phyloP scores from a whole-genome alignment of 1,139 yeast species.

The Debaryomyces fabryi region DNA sequence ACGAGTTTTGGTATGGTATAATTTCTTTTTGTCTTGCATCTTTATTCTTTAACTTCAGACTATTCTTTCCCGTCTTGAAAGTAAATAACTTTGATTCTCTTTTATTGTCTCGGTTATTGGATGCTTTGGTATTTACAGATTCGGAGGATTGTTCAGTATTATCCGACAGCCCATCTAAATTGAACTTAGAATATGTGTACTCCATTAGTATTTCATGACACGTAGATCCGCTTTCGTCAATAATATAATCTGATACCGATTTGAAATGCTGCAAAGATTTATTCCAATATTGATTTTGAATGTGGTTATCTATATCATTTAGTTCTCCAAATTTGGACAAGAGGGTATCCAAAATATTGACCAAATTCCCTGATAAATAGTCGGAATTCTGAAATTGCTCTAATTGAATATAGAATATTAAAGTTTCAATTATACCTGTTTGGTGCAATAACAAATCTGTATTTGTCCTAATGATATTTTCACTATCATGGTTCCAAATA shows the following conservation, averaged over 20 bases:
- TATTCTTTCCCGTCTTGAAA: constrained; percentile 28
- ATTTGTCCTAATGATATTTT: constrained; percentile 23
- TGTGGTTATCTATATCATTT: constrained; percentile 24
- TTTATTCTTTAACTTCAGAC: constrained; percentile 23
- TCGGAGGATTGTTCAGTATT: constrained; percentile 14
- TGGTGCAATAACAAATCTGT: constrained; percentile 30
- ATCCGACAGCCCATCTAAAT: constrained; percentile 10
- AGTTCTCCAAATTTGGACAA: constrained; percentile 36
- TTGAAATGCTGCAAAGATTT: constrained; percentile 36
- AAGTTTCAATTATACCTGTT: constrained; percentile 36
- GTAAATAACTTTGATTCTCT: constrained; percentile 33
- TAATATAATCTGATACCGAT: constrained; percentile 33
- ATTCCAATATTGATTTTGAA: constrained; percentile 41
- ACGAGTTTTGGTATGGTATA: constrained; percentile 38
- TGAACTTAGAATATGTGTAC: constrained; percentile 37
- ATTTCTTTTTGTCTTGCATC: constrained; percentile 22
- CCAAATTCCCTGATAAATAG: constrained; percentile 33
- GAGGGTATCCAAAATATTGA: constrained; percentile 32
- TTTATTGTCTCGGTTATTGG: constrained; percentile 19
- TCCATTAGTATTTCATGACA: constrained; percentile 41
- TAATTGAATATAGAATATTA: constrained; percentile 43
- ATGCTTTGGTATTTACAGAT: constrained; percentile 1
- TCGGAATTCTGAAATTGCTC: constrained; percentile 48
- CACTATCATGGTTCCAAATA: constrained; percentile 30
- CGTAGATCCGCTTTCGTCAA: constrained; percentile 43